Evolutionary conservation across 2,329 filamentous ascomycete genomes (phyloP), one percentile per base, ranked within the genome.

Genomic region (Arthrobotrys musiformis): DNA sequence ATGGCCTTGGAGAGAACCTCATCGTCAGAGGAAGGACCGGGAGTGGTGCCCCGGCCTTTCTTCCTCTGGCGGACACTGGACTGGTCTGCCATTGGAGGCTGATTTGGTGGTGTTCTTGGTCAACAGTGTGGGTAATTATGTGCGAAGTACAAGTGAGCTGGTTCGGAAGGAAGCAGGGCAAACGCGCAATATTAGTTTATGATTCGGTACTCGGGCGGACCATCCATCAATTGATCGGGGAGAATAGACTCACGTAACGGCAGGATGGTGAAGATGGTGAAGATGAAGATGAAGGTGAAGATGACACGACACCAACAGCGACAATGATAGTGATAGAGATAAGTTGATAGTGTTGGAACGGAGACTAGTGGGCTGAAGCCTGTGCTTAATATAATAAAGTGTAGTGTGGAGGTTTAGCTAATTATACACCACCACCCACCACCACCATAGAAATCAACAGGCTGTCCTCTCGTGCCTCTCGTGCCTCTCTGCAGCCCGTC

Each of bases 61-160:
- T 79, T 80, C 11, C 75, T 44, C 58, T 80, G 80, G 56, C 80
- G 79, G 73, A 81, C 79, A 60, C 80, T 79, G 42, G 46, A 46
- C 42, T 75, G 73, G 66, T 81, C 79, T 54, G 79, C 60, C 80
- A 81, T 81, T 19, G 40, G 62, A 54, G 56, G 58, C 62, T 24
- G 40, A 30, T 33, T 40, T 6, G 48, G 42, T 66, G 33, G 19
- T 26, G 17, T 28, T 22, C 26, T 22, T 17, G 2, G 52, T 68
- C 15, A n/a, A n/a, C n/a, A n/a, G n/a, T n/a, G n/a, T n/a, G n/a
- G n/a, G n/a, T n/a, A n/a, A n/a, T n/a, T n/a, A n/a, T n/a, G n/a
- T n/a, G n/a, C n/a, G n/a, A n/a, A n/a, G n/a, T n/a, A n/a, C n/a
- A n/a, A n/a, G n/a, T n/a, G 70, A 69, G 70, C 70, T 76, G 63